These are phyloP conservation scores for Clitopilus passeckerianus DNA, from an alignment of 768 basidiomycete genomes.

Conservation along the genomic window DNA sequence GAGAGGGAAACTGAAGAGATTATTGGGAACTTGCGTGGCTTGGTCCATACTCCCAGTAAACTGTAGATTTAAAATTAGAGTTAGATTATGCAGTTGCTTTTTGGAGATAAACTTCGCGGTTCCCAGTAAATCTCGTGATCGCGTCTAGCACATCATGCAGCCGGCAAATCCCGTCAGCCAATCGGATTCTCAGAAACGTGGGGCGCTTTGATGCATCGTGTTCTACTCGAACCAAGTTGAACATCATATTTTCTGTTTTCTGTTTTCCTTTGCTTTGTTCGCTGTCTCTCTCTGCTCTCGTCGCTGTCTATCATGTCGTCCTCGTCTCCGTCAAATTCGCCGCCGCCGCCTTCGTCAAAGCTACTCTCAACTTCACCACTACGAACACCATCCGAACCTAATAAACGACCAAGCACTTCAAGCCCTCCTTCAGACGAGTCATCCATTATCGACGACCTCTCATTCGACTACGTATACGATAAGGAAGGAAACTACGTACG, in stretches of 20 bases:
- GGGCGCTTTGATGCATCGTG: slow-evolving; percentile 30
- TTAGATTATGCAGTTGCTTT: not conserved
- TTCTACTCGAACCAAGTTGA: slow-evolving; percentile 1
- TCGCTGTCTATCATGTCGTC: slow-evolving; percentile 19
- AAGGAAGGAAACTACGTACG: slow-evolving; percentile 52
- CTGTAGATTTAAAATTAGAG: slow-evolving; percentile 22
- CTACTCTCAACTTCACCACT: slow-evolving; percentile 31
- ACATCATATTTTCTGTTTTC: slow-evolving; percentile 6
- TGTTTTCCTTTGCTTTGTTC: slow-evolving; percentile 14
- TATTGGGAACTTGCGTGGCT: slow-evolving; percentile 40
- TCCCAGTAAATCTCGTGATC: slow-evolving; percentile 27
- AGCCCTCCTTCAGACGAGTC: slow-evolving; percentile 51
- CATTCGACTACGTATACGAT: slow-evolving; percentile 60
- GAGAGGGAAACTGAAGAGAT: slow-evolving; percentile 74
- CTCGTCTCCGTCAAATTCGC: slow-evolving; percentile 8
- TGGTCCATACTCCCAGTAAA: slow-evolving; percentile 29
- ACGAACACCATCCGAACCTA: slow-evolving; percentile 30
- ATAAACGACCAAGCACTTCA: slow-evolving; percentile 22
- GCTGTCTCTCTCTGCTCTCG: slow-evolving; percentile 22
- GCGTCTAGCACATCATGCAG: slow-evolving; percentile 23
- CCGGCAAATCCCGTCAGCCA: slow-evolving; percentile 13
- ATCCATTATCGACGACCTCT: slow-evolving; percentile 57
- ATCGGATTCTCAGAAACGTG: slow-evolving; percentile 6
- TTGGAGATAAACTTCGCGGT: not conserved
- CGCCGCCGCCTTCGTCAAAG: slow-evolving; percentile 8